These are phyloP conservation scores for Urochloa ruziziensis DNA, from an alignment of 176 grass and related monocot species.

Conservation along the genomic window DNA sequence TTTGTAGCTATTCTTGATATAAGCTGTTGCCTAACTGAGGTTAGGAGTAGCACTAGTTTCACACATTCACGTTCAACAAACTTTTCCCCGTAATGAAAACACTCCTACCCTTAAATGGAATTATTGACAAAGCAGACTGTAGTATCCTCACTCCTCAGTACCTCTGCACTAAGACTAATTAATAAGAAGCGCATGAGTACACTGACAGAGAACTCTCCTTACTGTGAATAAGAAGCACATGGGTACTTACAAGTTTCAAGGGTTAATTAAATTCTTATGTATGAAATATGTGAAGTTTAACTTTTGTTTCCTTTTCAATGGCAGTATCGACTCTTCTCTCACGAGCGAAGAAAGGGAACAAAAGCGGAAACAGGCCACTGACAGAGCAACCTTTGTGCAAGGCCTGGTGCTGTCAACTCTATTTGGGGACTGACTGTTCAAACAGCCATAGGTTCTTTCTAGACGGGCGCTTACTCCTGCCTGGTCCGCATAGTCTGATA, in stretches of 20 bases:
- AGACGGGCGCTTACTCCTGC: slow-evolving; percentile 17
- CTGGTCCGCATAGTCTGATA: slow-evolving; percentile 13
- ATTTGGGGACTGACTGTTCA: slow-evolving; percentile 56
- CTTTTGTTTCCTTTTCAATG: slow-evolving; percentile 14
- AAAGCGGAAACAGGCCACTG: slow-evolving; percentile 79
- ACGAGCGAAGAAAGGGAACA: slow-evolving; percentile 89
- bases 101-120: neutral
- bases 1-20: slow-evolving; percentile 5
- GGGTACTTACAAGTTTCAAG: neutral
- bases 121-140: neutral
- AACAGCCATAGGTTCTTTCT: slow-evolving; percentile 20
- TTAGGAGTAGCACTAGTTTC: neutral
- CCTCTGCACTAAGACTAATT: neutral
- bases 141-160: neutral
- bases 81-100: neutral
- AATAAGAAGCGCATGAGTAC: neutral
- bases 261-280: neutral
- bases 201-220: neutral
- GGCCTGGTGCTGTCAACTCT: slow-evolving; percentile 74
- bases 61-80: neutral
- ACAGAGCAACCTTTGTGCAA: slow-evolving; percentile 80
- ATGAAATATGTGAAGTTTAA: neutral
- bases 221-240: neutral
- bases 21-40: neutral
- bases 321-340: slow-evolving; percentile 73